A percentile compares a stretch with the other conserved stretches of the same genome.
phyloP scores from a whole-genome alignment of 306 rosid genomes.

The Inga laurina region DNA sequence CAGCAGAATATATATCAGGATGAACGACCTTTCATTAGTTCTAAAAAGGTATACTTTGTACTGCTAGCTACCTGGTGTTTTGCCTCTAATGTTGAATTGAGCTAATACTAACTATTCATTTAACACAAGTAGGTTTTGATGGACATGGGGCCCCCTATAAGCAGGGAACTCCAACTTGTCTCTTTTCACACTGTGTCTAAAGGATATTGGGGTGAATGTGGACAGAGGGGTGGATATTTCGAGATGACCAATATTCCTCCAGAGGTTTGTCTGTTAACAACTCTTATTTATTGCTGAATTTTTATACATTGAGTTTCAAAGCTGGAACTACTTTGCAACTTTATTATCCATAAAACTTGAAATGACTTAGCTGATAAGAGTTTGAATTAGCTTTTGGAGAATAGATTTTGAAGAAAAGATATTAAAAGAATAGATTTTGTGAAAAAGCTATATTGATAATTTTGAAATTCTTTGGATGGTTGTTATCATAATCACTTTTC shows the following conservation, averaged over 20 bases:
- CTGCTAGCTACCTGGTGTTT: slow-evolving; percentile 24
- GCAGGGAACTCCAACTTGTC: slow-evolving; percentile 89
- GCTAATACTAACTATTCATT: slow-evolving; percentile 23
- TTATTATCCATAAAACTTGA: neutral
- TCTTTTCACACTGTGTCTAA: slow-evolving; percentile 93
- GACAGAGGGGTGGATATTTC: slow-evolving; percentile 98
- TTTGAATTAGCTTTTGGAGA: no score
- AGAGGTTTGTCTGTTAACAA: slow-evolving; percentile 56
- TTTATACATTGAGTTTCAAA: slow-evolving; percentile 22
- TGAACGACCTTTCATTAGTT: slow-evolving; percentile 88
- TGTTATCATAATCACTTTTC: no score
- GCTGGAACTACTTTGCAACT: slow-evolving; percentile 4
- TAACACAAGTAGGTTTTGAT: slow-evolving; percentile 62
- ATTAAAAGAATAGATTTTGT: no score
- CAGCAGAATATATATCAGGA: slow-evolving; percentile 97
- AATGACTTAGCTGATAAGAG: neutral
- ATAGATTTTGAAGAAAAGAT: no score
- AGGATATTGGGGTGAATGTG: slow-evolving; percentile 99
- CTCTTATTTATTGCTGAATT: slow-evolving; percentile 14
- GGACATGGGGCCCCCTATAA: slow-evolving; percentile 81
- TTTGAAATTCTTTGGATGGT: neutral
- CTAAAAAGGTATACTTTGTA: slow-evolving; percentile 65
- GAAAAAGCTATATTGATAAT: no score
- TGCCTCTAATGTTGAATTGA: slow-evolving; percentile 22
- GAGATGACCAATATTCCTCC: slow-evolving; percentile 99